Conservation (phyloP, 148 eudicot species). For the Rhododendron mucronatum region DNA sequence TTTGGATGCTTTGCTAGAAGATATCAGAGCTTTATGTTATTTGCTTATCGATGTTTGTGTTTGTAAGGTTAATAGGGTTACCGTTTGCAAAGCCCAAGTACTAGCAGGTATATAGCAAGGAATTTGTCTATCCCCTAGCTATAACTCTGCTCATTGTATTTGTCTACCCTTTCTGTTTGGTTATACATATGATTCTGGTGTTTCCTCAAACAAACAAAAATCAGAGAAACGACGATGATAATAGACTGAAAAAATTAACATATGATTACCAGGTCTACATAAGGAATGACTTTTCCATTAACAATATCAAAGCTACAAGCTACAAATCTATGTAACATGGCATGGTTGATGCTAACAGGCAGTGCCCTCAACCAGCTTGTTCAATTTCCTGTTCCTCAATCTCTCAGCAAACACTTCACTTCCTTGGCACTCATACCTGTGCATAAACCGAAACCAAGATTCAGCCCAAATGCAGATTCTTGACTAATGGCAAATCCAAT, state of each 20-base stretch:
- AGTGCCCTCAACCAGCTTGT: constrained; percentile 31
- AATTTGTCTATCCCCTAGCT: too few species aligned
- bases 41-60: too few species aligned
- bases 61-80: neutral
- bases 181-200: too few species aligned
- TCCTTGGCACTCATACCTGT: constrained; percentile 31
- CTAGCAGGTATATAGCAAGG: too few species aligned
- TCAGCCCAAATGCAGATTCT: neutral
- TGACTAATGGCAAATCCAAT: neutral
- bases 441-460: constrained; percentile 1
- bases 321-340: neutral
- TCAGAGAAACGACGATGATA: neutral
- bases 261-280: neutral
- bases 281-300: neutral
- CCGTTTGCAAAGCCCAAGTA: too few species aligned
- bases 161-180: too few species aligned
- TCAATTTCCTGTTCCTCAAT: constrained; percentile 33
- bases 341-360: constrained; percentile 10
- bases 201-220: too few species aligned
- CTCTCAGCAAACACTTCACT: constrained; percentile 28
- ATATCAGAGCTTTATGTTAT: too few species aligned
- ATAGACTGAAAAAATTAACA: neutral
- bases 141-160: too few species aligned
- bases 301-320: neutral
- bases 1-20: too few species aligned